Evolutionary conservation across 2,329 filamentous ascomycete species (phyloP).

Genomic region (Aspergillus sp.): DNA sequence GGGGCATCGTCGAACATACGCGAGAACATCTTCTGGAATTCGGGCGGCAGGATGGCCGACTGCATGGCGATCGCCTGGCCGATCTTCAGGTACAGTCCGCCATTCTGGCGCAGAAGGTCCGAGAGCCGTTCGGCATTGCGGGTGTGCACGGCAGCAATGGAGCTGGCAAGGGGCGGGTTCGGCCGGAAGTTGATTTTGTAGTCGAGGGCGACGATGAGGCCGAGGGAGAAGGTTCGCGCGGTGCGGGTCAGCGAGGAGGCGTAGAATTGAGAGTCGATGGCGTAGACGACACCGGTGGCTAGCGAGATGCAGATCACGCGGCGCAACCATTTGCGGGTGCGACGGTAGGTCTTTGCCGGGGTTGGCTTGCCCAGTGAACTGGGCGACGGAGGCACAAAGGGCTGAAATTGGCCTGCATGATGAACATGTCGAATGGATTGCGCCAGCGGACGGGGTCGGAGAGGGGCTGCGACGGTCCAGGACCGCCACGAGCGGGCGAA

Average conservation of each 20-base stretch:
- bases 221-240: slow-evolving; percentile 75
- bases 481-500: slow-evolving; percentile 5
- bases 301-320: slow-evolving; percentile 64
- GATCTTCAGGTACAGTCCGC: slow-evolving; percentile 94
- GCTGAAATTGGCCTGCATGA: slow-evolving; percentile 54
- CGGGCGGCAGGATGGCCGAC: slow-evolving; percentile 84
- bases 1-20: slow-evolving; percentile 98
- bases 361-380: slow-evolving; percentile 71
- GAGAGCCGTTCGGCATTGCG: slow-evolving; percentile 83
- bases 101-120: slow-evolving; percentile 78
- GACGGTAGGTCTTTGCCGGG: slow-evolving; percentile 68
- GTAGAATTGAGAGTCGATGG: slow-evolving; percentile 71
- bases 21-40: slow-evolving; percentile 94
- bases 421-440: slow-evolving; percentile 26
- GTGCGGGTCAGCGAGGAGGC: slow-evolving; percentile 77
- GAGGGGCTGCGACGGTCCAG: background rate
- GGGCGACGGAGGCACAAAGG: slow-evolving; percentile 74
- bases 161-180: slow-evolving; percentile 70
- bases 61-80: slow-evolving; percentile 99
- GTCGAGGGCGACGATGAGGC: slow-evolving; percentile 78
- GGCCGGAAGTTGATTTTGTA: slow-evolving; percentile 96
- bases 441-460: background rate
- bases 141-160: slow-evolving; percentile 73
- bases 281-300: slow-evolving; percentile 62
- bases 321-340: slow-evolving; percentile 72